Evolutionary conservation across 1,139 yeast species (phyloP), one percentile per base, ranked within the genome.

Genomic region (Diutina catenulata): DNA sequence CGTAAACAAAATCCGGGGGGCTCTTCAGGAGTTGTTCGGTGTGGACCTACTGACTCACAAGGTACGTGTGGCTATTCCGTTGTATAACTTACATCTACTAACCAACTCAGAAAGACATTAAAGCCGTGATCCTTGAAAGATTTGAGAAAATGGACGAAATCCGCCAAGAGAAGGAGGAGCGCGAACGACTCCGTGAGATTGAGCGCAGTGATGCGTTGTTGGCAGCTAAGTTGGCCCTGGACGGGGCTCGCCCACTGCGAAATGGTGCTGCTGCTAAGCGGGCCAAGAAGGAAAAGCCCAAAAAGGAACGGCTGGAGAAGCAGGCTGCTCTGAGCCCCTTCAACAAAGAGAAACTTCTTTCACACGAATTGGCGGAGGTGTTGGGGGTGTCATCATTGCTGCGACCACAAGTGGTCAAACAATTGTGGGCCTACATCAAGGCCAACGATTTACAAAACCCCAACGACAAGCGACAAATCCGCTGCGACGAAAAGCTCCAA

Each of bases 351-450:
- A 53, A 64, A 57, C 55, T 55, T 5, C 53, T 80, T 25, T 74
- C 82, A 18, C 63, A 68, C 4, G 70, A 68, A 36, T 62, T 83
- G 28, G 62, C 65, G 32, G 60, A 50, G 4, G 55, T 82, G 7
- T 47, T 64, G 8, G 74, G 64, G 0, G 56, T 49, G n/a, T 54
- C 53, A 4, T 49, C 56, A 40, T 51, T 70, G 40, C 69, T 84
- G 2, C 60, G 94, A 47, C 80, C 93, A 0, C 80, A 79, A 50
- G 78, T 80, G 21, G 88, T 81, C 24, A 80, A 81, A 47, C 60
- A 58, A 37, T 58, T 83, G 16, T 84, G 95, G 95, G 71, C 64
- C 10, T 76, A 84, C 52, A 81, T 84, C 45, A 80, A 78, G 50
- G 69, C 56, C 18, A 53, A 79, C 42, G 56, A 74, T 37, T 58